phyloP scores from a whole-genome alignment of 2,329 filamentous ascomycete genomes.

The Atkinsonella texensis region DNA sequence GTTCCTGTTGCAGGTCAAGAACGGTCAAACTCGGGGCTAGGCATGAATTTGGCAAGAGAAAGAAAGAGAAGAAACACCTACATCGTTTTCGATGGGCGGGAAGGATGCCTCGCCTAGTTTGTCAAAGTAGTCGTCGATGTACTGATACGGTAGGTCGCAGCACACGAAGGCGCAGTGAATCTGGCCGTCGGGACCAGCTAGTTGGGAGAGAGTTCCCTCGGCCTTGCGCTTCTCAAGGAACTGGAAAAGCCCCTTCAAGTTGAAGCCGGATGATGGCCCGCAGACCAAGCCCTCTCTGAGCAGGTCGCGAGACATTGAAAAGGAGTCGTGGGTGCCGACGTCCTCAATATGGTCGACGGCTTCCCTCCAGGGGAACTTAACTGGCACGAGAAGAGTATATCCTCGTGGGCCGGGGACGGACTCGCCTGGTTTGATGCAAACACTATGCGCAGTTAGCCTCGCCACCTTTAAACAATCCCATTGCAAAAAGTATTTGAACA shows the following conservation, averaged over 20 bases:
- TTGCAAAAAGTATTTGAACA: too few species aligned
- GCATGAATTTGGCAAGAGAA: too few species aligned
- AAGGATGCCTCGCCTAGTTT: constrained; percentile 38
- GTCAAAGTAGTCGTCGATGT: constrained; percentile 47
- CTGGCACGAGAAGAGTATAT: constrained; percentile 33
- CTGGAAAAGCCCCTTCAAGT: constrained; percentile 38
- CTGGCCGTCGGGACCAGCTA: constrained; percentile 32
- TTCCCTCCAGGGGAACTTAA: constrained; percentile 45
- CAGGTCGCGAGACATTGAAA: constrained; percentile 37
- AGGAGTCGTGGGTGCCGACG: constrained; percentile 43
- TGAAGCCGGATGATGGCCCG: constrained; percentile 50
- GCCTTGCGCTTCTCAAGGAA: constrained; percentile 36
- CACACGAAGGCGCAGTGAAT: constrained; percentile 47
- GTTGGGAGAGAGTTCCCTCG: constrained; percentile 28
- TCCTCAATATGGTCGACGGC: constrained; percentile 44
- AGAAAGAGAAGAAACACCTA: constrained; percentile 5
- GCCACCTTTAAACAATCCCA: too few species aligned
- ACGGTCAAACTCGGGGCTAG: neutral
- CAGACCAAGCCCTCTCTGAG: constrained; percentile 45
- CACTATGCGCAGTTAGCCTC: constrained; percentile 19
- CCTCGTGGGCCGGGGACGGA: constrained; percentile 47
- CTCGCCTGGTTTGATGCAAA: constrained; percentile 45
- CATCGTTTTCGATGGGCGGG: constrained; percentile 33
- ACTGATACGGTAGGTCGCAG: constrained; percentile 53
- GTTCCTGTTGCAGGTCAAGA: constrained; percentile 19